Conservation (phyloP, 2,329 filamentous ascomycete species). For the Sarocladiaceae sp. region DNA sequence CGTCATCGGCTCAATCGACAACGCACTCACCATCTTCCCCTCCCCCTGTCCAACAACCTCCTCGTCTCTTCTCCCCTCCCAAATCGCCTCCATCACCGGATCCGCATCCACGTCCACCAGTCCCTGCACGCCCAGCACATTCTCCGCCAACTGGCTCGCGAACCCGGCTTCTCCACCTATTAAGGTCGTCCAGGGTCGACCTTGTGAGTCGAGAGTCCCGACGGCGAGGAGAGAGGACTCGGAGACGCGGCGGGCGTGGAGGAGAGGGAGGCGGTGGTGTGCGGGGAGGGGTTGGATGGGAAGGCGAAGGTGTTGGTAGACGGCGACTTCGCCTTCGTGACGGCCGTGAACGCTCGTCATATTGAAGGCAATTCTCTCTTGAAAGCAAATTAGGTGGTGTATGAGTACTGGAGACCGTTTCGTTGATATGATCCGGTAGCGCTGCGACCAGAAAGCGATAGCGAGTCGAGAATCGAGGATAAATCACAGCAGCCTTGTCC, state of each 20-base stretch:
- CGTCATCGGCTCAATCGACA: conserved; percentile 30
- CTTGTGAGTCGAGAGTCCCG: conserved; percentile 60
- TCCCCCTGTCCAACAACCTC: conserved; percentile 24
- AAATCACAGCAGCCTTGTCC: too few relatives aligned
- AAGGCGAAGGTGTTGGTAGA: conserved; percentile 57
- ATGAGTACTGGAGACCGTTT: too few relatives aligned
- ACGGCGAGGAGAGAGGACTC: conserved; percentile 63
- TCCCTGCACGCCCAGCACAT: conserved; percentile 57
- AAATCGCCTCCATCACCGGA: conserved; percentile 61
- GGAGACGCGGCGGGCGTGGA: conserved; percentile 54
- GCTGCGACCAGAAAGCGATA: too few relatives aligned
- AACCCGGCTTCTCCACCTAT: conserved; percentile 72
- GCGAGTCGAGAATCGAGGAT: too few relatives aligned
- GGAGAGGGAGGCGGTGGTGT: conserved; percentile 51
- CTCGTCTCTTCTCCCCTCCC: conserved; percentile 43
- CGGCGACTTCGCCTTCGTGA: conserved; percentile 59
- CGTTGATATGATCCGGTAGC: too few relatives aligned
- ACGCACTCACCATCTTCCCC: conserved; percentile 58
- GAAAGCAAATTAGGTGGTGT: too few relatives aligned
- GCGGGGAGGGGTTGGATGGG: conserved; percentile 61
- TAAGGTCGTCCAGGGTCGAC: conserved; percentile 68
- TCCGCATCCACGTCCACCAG: conserved; percentile 54
- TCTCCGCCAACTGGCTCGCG: conserved; percentile 46
- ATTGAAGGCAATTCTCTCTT: neutral
- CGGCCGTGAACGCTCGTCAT: conserved; percentile 1